Evolutionary conservation across 2,329 filamentous ascomycete species (phyloP), one percentile per base, ranked within the genome.

Genomic region (Venturia pyrina): DNA sequence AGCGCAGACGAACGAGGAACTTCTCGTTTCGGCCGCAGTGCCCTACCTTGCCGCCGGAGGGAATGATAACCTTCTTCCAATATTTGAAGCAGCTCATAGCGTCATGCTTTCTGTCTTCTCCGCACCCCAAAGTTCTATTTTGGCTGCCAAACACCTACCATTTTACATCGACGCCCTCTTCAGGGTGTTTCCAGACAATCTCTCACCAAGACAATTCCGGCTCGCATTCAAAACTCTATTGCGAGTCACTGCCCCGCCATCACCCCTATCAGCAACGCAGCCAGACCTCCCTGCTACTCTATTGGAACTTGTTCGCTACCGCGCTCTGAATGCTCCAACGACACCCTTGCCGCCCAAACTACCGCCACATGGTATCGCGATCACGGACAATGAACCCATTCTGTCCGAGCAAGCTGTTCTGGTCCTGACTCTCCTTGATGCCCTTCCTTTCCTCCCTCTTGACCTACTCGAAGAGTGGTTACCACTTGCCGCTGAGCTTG

Each of bases 81-180:
- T 96, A n/a, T 96, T 96, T 71, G 93, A 97, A 76, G 87, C 93
- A 0, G 91, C 92, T 0, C 93, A 97, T 77, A 90, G 89, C 69
- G 85, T 93, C 53, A 85, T 91, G 69, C 84, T 97, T 6, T 87
- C 93, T 1, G 87, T 91, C 4, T 85, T 96, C 59, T 90, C 90
- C 0, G 89, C 90, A 63, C 90, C 92, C 0, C 87, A 90, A 68
- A 93, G 92, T 70, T 86, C 88, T 21, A 77, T 84, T 17, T 78
- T 96, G 28, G 87, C 90, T 19, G 83, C 87, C 10, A 83, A 84
- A 68, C 84, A 95, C 65, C 82, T 93, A 1, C 90, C 91, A 0
- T 90, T 90, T 72, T 96, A 97, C 76, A 87, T 96, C 69, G 88
- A 93, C 70, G 87, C 88, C 17, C 82, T 96, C 0, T 90, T 96